phyloP scores from a whole-genome alignment of 164 flowering plant species.

The Chimonanthus salicifolius region DNA sequence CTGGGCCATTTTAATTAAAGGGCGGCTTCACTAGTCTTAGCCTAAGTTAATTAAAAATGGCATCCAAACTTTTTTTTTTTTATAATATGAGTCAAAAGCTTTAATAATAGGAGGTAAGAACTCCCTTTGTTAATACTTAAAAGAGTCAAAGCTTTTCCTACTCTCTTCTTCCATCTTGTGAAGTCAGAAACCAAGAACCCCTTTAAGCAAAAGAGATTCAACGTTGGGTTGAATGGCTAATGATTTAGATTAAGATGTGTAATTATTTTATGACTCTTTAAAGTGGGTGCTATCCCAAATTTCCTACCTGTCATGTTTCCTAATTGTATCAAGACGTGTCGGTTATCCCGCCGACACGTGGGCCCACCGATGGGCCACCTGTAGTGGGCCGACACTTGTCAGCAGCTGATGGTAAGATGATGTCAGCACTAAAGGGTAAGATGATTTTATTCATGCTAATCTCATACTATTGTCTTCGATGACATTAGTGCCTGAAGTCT shows the following conservation, averaged over 20 bases:
- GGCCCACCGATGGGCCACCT: not conserved
- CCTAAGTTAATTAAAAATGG: not conserved
- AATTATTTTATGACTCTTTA: not conserved
- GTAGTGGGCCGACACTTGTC: not conserved
- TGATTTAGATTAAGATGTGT: not conserved
- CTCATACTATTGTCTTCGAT: not conserved
- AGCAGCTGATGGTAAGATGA: conserved; percentile 4
- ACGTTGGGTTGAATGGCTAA: not conserved
- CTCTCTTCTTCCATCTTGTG: conserved; percentile 5
- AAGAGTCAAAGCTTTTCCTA: conserved; percentile 15
- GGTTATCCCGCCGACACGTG: not conserved
- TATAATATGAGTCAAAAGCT: conserved; percentile 3
- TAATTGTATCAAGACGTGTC: conserved; percentile 2
- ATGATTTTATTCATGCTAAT: not conserved
- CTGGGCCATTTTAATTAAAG: not conserved
- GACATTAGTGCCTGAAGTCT: not conserved
- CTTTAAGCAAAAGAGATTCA: not conserved
- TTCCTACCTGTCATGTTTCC: not conserved
- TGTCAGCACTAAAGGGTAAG: not conserved
- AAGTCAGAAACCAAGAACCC: conserved; percentile 11
- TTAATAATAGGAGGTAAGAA: conserved; percentile 2
- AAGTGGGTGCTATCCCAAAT: not conserved
- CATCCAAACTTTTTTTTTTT: not conserved
- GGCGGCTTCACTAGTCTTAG: not conserved
- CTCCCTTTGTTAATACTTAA: not conserved